Evolutionary conservation across 208 protist species (phyloP).

Genomic region (Leishmania martiniquensis): DNA sequence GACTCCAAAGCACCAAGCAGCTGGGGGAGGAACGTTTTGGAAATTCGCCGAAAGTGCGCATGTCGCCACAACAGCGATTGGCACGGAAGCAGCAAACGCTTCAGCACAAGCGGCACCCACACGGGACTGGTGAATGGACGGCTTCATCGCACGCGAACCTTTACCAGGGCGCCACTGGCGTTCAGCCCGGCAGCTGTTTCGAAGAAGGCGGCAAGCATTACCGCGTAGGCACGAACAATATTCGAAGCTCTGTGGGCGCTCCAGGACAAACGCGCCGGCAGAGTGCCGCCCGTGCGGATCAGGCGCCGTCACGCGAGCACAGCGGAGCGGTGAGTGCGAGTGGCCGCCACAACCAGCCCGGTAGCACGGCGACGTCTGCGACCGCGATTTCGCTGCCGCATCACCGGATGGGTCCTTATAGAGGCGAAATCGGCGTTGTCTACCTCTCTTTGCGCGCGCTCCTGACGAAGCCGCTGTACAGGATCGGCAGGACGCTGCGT

Average conservation of each 20-base stretch:
- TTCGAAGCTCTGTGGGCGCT: slow-evolving; percentile 19
- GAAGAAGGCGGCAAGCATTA: slow-evolving; percentile 11
- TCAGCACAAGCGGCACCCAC: slow-evolving; percentile 4
- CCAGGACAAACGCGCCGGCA: slow-evolving; percentile 7
- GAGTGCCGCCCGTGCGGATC: background rate
- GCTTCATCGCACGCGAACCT: slow-evolving; percentile 10
- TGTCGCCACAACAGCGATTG: no score
- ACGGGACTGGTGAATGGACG: background rate
- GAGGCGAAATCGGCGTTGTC: slow-evolving; percentile 57
- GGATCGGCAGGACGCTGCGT: slow-evolving; percentile 56
- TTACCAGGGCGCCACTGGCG: background rate
- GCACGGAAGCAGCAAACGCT: slow-evolving; percentile 25
- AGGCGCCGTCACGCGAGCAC: background rate
- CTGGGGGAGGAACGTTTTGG: slow-evolving; percentile 4
- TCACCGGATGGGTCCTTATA: slow-evolving; percentile 6
- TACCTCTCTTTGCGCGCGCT: slow-evolving; percentile 77
- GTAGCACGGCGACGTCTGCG: slow-evolving; percentile 5
- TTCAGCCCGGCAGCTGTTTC: background rate
- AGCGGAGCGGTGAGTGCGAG: background rate
- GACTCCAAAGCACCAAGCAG: slow-evolving; percentile 15
- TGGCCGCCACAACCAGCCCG: background rate
- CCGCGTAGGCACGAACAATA: slow-evolving; percentile 22
- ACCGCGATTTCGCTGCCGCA: background rate
- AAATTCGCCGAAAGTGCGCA: slow-evolving; percentile 15
- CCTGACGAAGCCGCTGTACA: slow-evolving; percentile 53